Evolutionary conservation across 202 grass and related monocot genomes (phyloP), one percentile per base, ranked within the genome.

Genomic region (Setaria italica): DNA sequence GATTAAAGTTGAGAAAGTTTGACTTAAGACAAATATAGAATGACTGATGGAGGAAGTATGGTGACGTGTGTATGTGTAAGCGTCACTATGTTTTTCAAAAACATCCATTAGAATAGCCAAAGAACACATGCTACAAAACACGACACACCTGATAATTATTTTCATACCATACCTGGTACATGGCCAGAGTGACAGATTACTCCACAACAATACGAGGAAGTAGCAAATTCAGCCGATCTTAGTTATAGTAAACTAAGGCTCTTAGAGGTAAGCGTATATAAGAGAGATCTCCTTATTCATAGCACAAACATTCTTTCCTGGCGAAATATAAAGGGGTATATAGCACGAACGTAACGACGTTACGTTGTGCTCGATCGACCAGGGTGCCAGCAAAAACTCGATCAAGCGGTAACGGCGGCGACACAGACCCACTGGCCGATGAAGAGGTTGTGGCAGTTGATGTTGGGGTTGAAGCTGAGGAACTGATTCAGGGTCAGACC

Each of bases 341-440:
- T 62, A 67, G 15, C 34, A 42, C 42, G 70, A 42, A 42, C 12
- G 2, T 16, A 16, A 9, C 43, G 2, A 15, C 70, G 1, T 59
- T 25, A 16, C 39, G 11, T 39, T 37, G 34, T 67, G 47, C 43
- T 21, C 42, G 1, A 11, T 13, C 3, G 25, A 3, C 20, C 53
- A 30, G 68, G 11, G 42, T 70, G 42, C n/a, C 11, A 15, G n/a
- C 43, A 71, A 29, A 70, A 63, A 35, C 32, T 17, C 2, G 32
- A 65, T 65, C 62, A 35, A 35, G 32, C 32, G 62, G 4, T 14
- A 1, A 35, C 4, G 0, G 77, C 86, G 2, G 73, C 59, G 46
- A 87, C 54, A 56, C 90, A 92, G 75, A 92, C 62, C 90, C 90
- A 92, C 55, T 89, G 87, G 37, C 80, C 90, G 34, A 90, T 29